Evolutionary conservation across 2,329 filamentous ascomycete species (phyloP), one percentile per base, ranked within the genome.

Genomic region (Bimuria novae-zelandiae): DNA sequence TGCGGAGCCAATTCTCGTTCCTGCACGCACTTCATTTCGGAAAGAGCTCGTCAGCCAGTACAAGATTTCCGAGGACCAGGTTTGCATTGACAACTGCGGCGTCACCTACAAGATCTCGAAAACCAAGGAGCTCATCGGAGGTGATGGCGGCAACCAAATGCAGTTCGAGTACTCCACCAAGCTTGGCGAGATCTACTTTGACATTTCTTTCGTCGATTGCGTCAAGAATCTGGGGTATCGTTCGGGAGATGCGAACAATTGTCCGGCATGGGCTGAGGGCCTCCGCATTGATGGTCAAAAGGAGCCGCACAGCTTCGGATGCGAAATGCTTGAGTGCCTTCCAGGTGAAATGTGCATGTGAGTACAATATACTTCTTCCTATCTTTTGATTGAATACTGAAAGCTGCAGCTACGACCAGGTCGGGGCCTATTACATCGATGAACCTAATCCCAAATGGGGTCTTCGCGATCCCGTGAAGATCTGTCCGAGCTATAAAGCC

Each of bases 31-130:
- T 2, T 2, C 36, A 6, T 41, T 32, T 17, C 46, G 46, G 1
- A 32, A 32, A 25, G 35, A 41, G 14, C n/a, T 33, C 17, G 17
- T 41, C 17, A 41, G 23, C 25, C 7, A 7, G 17, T 32, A 41
- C n/a, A 7, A 5, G n/a, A n/a, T 48, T 8, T 8, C n/a, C 14
- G 17, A 48, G n/a, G n/a, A n/a, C n/a, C n/a, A n/a, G n/a, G n/a
- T n/a, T n/a, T n/a, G n/a, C n/a, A n/a, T n/a, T n/a, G n/a, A 48
- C 48, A 55, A 49, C 41, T 56, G 56, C 30, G 58, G 58, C n/a
- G 51, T 59, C 11, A 22, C 41, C 3, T 37, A 56, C 43, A 59
- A 59, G 36, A 30, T 61, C 11, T 52, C 56, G 2, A 46, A 47
- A 10, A 41, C 37, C 2, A 10, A 23, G 22, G 19, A 49, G 16